These are phyloP conservation scores for Orobanche coerulescens DNA, from an alignment of 257 asterid species.

Conservation along the genomic window DNA sequence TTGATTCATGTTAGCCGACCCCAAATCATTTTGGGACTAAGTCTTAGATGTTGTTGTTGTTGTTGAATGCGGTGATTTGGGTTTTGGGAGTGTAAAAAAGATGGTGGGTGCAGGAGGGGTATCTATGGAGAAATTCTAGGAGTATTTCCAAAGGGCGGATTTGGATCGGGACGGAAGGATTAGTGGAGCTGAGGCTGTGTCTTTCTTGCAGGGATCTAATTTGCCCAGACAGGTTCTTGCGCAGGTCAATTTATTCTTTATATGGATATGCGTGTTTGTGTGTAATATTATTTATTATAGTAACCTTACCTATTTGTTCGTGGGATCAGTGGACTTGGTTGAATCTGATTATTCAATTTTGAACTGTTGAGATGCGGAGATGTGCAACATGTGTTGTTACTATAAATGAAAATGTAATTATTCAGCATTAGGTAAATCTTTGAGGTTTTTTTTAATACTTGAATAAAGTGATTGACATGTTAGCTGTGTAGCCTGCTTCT, in stretches of 20 bases:
- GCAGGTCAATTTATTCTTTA: slow-evolving; percentile 33
- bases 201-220: slow-evolving; percentile 74
- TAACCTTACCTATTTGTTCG: background rate
- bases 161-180: slow-evolving; percentile 87
- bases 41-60: too few relatives aligned
- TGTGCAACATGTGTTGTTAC: background rate
- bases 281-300: too few relatives aligned
- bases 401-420: background rate
- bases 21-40: too few relatives aligned
- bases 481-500: background rate
- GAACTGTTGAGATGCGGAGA: slow-evolving; percentile 7
- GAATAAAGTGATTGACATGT: background rate
- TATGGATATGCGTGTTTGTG: background rate
- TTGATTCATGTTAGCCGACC: too few relatives aligned
- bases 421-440: background rate
- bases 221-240: slow-evolving; percentile 71
- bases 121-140: slow-evolving; percentile 69
- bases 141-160: slow-evolving; percentile 74
- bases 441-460: slow-evolving; percentile 5
- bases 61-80: slow-evolving; percentile 22
- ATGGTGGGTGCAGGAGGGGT: slow-evolving; percentile 41
- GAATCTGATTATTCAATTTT: background rate
- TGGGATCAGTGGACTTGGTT: background rate
- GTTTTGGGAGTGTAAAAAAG: slow-evolving; percentile 9
- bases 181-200: slow-evolving; percentile 85